Conservation (phyloP, 2,329 filamentous ascomycete species). For the Cercospora canescens region DNA sequence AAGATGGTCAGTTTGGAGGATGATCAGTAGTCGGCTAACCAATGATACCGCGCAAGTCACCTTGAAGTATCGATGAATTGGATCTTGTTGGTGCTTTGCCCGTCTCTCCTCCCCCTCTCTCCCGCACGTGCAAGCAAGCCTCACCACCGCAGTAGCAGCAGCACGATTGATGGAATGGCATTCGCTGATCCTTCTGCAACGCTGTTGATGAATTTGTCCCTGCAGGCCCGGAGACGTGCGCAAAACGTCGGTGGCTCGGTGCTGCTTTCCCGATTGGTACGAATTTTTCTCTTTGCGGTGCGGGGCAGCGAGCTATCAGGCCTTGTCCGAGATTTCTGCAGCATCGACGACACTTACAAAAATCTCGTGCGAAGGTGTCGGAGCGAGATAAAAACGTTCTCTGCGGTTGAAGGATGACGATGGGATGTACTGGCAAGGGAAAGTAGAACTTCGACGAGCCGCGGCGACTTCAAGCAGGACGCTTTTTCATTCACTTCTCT, state of each 20-base stretch:
- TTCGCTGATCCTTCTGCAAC: too few relatives aligned
- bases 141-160: too few relatives aligned
- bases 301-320: conserved; percentile 3
- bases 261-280: conserved; percentile 5
- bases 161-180: too few relatives aligned
- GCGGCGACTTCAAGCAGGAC: not conserved
- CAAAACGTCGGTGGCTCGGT: not conserved
- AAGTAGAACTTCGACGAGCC: too few relatives aligned
- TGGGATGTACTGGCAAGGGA: too few relatives aligned
- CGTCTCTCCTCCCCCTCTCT: not conserved
- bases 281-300: not conserved
- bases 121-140: too few relatives aligned
- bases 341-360: not conserved
- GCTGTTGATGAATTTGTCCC: not conserved
- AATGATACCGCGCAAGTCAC: not conserved
- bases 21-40: conserved; percentile 7
- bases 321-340: not conserved
- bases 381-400: too few relatives aligned
- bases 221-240: not conserved
- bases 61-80: not conserved
- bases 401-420: too few relatives aligned
- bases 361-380: not conserved
- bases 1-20: conserved; percentile 17
- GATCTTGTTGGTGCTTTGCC: not conserved
- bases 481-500: not conserved